phyloP scores from a whole-genome alignment of 805 yeast genomes.

The Ogataea parapolymorpha region DNA sequence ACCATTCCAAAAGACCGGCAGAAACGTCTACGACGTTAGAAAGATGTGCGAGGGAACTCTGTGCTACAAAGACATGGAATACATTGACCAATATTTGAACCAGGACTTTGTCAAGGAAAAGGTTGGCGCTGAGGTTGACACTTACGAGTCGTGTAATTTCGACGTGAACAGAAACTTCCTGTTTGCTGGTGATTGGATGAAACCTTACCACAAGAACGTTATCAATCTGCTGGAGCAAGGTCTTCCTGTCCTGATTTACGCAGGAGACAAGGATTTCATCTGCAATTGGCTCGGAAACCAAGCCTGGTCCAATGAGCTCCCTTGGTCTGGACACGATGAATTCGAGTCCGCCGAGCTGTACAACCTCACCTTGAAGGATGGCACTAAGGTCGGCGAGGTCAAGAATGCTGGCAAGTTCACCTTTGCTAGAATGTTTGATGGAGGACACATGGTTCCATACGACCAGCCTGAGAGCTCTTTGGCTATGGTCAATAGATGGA shows the following conservation, averaged over 20 bases:
- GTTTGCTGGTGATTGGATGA: constrained; percentile 63
- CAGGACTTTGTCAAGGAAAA: constrained; percentile 49
- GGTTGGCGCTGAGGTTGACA: constrained; percentile 53
- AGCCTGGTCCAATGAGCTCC: constrained; percentile 71
- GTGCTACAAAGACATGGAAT: constrained; percentile 51
- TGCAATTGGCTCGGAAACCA: constrained; percentile 92
- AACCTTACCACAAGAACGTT: constrained; percentile 58
- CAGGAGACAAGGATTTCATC: constrained; percentile 92
- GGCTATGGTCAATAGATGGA: constrained; percentile 74
- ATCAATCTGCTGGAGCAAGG: constrained; percentile 60
- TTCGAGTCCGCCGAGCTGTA: constrained; percentile 27
- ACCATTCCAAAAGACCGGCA: constrained; percentile 54
- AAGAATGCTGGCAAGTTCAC: constrained; percentile 71
- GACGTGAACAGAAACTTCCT: constrained; percentile 47
- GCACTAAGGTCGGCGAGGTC: constrained; percentile 61
- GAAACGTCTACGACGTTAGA: constrained; percentile 65
- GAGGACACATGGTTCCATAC: constrained; percentile 92
- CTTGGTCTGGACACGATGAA: constrained; percentile 51
- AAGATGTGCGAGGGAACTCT: constrained; percentile 47
- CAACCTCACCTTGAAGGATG: constrained; percentile 30
- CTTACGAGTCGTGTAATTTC: constrained; percentile 50
- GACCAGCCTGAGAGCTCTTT: constrained; percentile 77
- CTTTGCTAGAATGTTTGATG: constrained; percentile 72
- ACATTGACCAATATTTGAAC: constrained; percentile 51
- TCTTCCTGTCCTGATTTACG: constrained; percentile 80